These are phyloP conservation scores for Amniculicola lignicola DNA, from an alignment of 495 filamentous ascomycete genomes.

Conservation along the genomic window DNA sequence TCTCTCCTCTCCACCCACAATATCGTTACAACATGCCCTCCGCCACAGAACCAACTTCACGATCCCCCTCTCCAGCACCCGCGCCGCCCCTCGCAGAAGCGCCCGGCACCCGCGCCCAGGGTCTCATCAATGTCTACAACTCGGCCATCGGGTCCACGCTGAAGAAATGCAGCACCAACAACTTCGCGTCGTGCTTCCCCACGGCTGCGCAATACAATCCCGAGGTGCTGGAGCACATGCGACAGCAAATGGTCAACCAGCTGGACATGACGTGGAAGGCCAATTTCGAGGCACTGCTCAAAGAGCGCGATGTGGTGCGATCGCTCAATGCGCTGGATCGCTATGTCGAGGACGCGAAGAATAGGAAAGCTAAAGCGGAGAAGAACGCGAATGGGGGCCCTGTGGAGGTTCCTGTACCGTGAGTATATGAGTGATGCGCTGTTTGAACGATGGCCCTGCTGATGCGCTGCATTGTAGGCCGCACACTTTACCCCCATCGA, in stretches of 20 bases:
- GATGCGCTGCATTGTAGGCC: constrained; percentile 50
- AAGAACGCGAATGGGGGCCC: constrained; percentile 26
- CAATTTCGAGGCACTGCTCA: constrained; percentile 73
- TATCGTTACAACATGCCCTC: constrained; percentile 15
- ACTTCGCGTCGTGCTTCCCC: constrained; percentile 86
- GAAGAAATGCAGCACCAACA: constrained; percentile 67
- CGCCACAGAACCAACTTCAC: constrained; percentile 16
- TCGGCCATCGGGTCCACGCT: constrained; percentile 68
- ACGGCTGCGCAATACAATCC: constrained; percentile 70
- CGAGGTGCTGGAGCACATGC: constrained; percentile 42
- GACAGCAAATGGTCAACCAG: constrained; percentile 36
- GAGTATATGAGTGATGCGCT: constrained; percentile 31
- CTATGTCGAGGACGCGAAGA: constrained; percentile 67
- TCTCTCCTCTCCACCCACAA: neutral
- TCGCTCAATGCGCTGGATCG: constrained; percentile 80
- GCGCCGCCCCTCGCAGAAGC: constrained; percentile 56
- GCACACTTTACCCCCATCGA: constrained; percentile 68
- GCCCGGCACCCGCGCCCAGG: constrained; percentile 72
- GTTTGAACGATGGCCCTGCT: neutral
- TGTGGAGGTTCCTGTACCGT: constrained; percentile 47
- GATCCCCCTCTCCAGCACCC: constrained; percentile 52
- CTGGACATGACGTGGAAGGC: constrained; percentile 34
- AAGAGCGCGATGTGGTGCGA: constrained; percentile 64
- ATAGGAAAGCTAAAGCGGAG: constrained; percentile 49
- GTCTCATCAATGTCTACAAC: constrained; percentile 66